Conservation (phyloP, 495 filamentous ascomycete genomes). For the Lineolata rhizophorae region DNA sequence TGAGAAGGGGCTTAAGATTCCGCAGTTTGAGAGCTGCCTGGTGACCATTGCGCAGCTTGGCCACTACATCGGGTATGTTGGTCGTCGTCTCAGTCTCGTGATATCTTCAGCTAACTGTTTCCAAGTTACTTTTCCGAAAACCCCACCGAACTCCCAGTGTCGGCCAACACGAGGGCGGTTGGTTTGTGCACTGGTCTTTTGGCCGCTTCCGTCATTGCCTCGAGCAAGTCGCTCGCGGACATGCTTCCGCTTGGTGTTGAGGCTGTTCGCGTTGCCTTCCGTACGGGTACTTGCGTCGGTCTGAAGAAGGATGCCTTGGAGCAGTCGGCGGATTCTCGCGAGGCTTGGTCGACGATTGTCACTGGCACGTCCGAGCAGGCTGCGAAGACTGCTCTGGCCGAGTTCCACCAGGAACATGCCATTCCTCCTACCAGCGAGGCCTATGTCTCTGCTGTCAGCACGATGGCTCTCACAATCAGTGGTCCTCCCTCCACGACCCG, state of each 20-base stretch:
- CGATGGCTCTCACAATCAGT: constrained; percentile 51
- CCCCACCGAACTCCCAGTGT: constrained; percentile 22
- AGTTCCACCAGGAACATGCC: constrained; percentile 33
- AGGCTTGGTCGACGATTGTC: constrained; percentile 35
- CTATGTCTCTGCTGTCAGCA: constrained; percentile 54
- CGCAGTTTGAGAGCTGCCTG: constrained; percentile 42
- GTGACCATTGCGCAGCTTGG: constrained; percentile 49
- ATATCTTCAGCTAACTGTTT: constrained; percentile 12
- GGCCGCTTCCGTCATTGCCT: constrained; percentile 48
- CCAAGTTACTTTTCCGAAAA: constrained; percentile 30
- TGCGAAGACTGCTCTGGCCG: constrained; percentile 22
- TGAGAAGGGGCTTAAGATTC: constrained; percentile 30
- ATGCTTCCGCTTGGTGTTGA: constrained; percentile 47
- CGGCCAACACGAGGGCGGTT: constrained; percentile 25
- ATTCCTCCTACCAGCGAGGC: constrained; percentile 37
- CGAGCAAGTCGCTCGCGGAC: constrained; percentile 40
- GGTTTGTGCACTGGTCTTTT: constrained; percentile 56
- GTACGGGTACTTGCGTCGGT: constrained; percentile 40
- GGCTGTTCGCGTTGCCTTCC: constrained; percentile 49
- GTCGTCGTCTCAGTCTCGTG: constrained; percentile 2
- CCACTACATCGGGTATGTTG: constrained; percentile 53
- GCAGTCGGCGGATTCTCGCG: constrained; percentile 24
- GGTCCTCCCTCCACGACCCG: constrained; percentile 47
- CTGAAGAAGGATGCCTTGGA: constrained; percentile 26
- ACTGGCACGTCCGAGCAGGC: constrained; percentile 22